phyloP scores from a whole-genome alignment of 768 basidiomycete species.

The Gloeostereum incarnatum region DNA sequence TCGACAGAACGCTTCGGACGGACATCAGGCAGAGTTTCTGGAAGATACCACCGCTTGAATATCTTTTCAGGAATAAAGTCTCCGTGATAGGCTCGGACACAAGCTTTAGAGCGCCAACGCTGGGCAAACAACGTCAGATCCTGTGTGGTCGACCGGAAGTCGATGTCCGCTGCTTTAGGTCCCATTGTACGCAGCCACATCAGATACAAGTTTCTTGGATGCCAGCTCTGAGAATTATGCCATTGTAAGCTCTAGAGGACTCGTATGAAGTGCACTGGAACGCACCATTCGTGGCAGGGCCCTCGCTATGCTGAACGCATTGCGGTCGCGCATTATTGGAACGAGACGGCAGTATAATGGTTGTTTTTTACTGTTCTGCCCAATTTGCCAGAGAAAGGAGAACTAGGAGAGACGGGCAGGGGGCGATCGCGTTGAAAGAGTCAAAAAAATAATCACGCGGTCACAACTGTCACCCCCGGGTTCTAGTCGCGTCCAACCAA shows the following conservation, averaged over 20 bases:
- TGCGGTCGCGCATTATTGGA: constrained; percentile 27
- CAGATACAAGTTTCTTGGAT: constrained; percentile 82
- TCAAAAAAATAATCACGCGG: too few species aligned
- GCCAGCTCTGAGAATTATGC: constrained; percentile 62
- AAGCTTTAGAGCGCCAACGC: constrained; percentile 80
- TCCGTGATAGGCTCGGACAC: constrained; percentile 90
- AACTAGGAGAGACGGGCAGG: too few species aligned
- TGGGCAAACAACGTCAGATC: constrained; percentile 75
- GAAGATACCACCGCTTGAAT: constrained; percentile 95
- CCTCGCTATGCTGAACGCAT: constrained; percentile 27
- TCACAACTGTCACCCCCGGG: too few species aligned
- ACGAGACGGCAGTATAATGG: neutral
- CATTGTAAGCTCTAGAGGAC: neutral
- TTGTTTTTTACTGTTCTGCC: too few species aligned
- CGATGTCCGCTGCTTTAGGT: constrained; percentile 31
- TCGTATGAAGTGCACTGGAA: constrained; percentile 1
- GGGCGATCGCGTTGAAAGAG: too few species aligned
- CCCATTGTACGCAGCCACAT: constrained; percentile 68
- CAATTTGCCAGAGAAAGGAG: too few species aligned
- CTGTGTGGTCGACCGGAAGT: constrained; percentile 52
- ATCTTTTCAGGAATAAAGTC: constrained; percentile 88
- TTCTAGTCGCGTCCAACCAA: too few species aligned
- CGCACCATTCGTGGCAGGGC: constrained; percentile 78
- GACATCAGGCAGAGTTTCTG: constrained; percentile 77
- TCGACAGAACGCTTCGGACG: constrained; percentile 44